Base-by-base conservation (phyloP, 805 yeast species). In the Lipomyces sp. region DNA sequence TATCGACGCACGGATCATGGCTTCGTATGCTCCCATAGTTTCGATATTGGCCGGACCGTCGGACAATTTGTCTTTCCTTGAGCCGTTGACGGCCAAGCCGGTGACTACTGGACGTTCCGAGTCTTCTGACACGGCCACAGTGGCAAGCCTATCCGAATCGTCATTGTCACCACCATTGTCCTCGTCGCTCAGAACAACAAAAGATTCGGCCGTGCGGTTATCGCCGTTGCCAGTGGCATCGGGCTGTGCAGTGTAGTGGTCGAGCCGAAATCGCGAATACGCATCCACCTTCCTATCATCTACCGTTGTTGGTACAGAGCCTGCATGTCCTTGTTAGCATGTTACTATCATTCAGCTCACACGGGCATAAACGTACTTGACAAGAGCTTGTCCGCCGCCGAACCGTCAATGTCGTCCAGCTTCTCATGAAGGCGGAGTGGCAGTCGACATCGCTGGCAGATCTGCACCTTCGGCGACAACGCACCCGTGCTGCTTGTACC, bases 391-490 rank as follows among this genome's bases (percentile, higher is more conserved):
- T 47, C 57, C 5, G 49, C 28, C 6, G 44, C 24, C 6, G 45
- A 16, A 11, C 40, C 33, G 22, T 52, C 41, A 22, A 52, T 26
- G 29, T 50, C 52, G 21, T 44, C 29, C 18, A 54, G n/a, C 13
- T 46, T 41, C n/a, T 47, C 58, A 29, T 53, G 56, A 18, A 56
- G 36, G 24, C 48, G 45, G n/a, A 56, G 39, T 23, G 60, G 60
- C 23, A 51, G 44, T 16, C 60, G 58, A 43, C 60, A 56, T 32
- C 60, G 41, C 45, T 47, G 60, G 38, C 60, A 56, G 14, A 43
- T 52, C n/a, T 37, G 18, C 23, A 14, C 4, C 8, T 37, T 11
- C 18, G 24, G 39, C 18, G 22, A 8, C n/a, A 10, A 37, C 22
- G 24, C 6, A 5, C n/a, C 22, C 10, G 28, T 13, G 39, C 22